Evolutionary conservation across 257 asterid species (phyloP), one percentile per base, ranked within the genome.

Genomic region (Orobanche coerulescens): DNA sequence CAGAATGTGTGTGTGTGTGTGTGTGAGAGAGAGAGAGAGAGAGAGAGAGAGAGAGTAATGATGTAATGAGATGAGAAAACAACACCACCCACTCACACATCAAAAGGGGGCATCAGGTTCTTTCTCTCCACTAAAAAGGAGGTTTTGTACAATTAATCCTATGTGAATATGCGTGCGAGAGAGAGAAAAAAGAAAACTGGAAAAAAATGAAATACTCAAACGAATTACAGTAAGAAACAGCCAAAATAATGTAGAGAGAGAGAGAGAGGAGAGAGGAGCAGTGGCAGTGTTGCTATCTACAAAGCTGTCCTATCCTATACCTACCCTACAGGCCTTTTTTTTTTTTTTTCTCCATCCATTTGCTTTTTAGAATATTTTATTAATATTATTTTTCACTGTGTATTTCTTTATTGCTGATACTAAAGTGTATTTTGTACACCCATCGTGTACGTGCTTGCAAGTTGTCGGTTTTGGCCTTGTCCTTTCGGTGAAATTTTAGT

Each of bases 51-150:
- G 50, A 15, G 16, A 1, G 24, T 51, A 0, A 12, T 23, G 42
- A 57, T 46, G 70, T 53, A 37, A 47, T 16, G 68, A n/a, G 52
- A 67, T 49, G 68, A 78, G 73, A 76, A 77, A 73, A 82, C 53
- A 76, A 76, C 82, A 80, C 83, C 86, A 85, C 90, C 84, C 88
- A 81, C 91, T 79, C 82, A 77, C 79, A 66, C 85, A 81, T 81
- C 79, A 72, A 76, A 81, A 70, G 76, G 78, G 70, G 84, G 86
- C 79, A 81, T 81, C 94, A 68, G 82, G 81, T 76, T 85, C 85
- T 76, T 82, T 82, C 65, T 66, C 82, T 59, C 82, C 77, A 59
- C 79, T 76, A 73, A 69, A 79, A 79, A 79, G 79, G 66, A 72
- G 68, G 71, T 64, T n/a, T 71, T 64, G 68, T 65, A 68, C 63